Conservation (phyloP, 352 stramenopile species). For the Phytophthora nicotianae region DNA sequence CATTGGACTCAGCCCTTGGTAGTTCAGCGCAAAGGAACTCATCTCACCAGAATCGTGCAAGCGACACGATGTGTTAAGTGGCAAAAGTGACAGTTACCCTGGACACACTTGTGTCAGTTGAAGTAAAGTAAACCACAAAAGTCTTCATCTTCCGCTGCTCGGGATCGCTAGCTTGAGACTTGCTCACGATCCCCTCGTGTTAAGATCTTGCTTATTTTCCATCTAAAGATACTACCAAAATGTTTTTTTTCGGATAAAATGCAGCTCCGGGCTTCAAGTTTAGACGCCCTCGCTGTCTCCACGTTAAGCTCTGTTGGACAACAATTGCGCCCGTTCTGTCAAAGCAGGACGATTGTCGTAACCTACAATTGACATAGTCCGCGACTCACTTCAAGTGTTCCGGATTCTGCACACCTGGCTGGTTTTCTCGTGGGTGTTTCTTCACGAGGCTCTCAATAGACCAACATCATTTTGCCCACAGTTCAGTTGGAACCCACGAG, state of each 20-base stretch:
- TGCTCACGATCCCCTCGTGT: too few species aligned
- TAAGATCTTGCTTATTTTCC: background rate
- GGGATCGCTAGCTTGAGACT: background rate
- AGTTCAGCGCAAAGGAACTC: slow-evolving; percentile 19
- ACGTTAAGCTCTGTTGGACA: too few species aligned
- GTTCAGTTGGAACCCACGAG: slow-evolving; percentile 24
- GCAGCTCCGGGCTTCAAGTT: too few species aligned
- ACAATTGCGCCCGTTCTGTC: background rate
- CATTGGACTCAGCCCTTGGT: background rate
- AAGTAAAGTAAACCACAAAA: slow-evolving; percentile 1
- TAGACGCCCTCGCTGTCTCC: too few species aligned
- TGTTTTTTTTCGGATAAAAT: too few species aligned
- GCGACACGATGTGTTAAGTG: slow-evolving; percentile 6
- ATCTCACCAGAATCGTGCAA: slow-evolving; percentile 19
- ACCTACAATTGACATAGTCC: background rate
- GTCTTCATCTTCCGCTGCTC: background rate
- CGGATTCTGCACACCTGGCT: too few species aligned
- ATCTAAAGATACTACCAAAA: background rate
- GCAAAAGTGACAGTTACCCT: background rate
- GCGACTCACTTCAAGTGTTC: slow-evolving; percentile 10
- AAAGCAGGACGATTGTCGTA: background rate
- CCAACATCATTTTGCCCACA: background rate
- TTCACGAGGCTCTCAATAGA: background rate
- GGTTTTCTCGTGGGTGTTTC: background rate
- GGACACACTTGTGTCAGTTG: background rate